Evolutionary conservation across 345 rosid species (phyloP).

Genomic region (Ailanthus altissimus): DNA sequence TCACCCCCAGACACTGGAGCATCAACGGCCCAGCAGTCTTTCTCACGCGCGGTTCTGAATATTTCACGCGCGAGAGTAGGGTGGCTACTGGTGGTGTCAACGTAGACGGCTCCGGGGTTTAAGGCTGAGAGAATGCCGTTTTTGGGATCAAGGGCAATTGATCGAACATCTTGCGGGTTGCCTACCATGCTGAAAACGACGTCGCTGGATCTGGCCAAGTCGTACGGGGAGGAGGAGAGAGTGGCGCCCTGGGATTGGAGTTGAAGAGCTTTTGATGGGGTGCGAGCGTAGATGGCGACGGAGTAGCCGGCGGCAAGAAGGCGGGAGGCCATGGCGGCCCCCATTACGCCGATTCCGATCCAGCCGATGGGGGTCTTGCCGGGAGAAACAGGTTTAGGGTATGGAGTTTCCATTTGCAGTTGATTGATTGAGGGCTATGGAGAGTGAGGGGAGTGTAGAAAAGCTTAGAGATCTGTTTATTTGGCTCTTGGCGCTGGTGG

Average conservation of each 20-base stretch:
- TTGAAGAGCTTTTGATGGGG: conserved; percentile 38
- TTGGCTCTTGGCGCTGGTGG: no score
- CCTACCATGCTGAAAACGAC: conserved; percentile 56
- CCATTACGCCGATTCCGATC: conserved; percentile 60
- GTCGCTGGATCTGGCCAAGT: conserved; percentile 34
- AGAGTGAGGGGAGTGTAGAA: not conserved
- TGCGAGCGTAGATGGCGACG: conserved; percentile 46
- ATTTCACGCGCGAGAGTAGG: conserved; percentile 70
- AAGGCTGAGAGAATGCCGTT: conserved; percentile 60
- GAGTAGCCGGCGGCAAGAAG: conserved; percentile 53
- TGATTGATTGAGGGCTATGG: not conserved
- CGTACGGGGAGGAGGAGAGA: conserved; percentile 34
- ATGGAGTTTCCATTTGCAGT: conserved; percentile 42
- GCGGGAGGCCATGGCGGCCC: conserved; percentile 54
- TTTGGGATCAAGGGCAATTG: conserved; percentile 40
- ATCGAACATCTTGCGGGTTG: conserved; percentile 51
- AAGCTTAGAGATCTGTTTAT: no score
- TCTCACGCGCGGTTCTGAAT: conserved; percentile 44
- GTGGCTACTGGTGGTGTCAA: conserved; percentile 69
- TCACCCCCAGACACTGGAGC: conserved; percentile 83
- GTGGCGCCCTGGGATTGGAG: conserved; percentile 45
- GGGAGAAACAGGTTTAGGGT: conserved; percentile 42
- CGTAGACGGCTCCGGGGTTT: conserved; percentile 63
- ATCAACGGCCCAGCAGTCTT: conserved; percentile 67
- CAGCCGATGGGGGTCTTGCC: conserved; percentile 46